Base-by-base conservation (phyloP, 2,329 filamentous ascomycete genomes). In the Thelonectria blattea region DNA sequence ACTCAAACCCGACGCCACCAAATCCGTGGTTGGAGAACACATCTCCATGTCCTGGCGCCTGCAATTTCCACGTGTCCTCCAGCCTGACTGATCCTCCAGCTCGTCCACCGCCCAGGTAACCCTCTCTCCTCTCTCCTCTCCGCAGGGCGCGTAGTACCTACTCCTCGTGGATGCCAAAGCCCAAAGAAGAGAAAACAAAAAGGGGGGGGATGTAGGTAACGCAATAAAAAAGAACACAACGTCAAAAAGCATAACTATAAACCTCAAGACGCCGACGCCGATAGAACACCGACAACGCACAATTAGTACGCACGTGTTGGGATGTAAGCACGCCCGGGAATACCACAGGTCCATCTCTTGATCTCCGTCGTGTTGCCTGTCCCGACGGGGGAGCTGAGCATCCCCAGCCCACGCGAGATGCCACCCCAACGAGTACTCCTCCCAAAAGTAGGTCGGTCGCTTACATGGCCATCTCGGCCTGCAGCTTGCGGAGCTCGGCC, bases 381-480 rank as follows among this genome's bases (percentile, higher is more conserved):
- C 51, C 18, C 42, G 30, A 24, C 56, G 56, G 45, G 45, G 48
- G 58, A 61, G 34, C 48, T 30, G 52, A 50, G 51, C 18, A 55
- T 27, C 15, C 52, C 37, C 45, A 42, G 42, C 18, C n/a, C 45
- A 37, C 50, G 30, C 45, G 18, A 63, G 67, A 24, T 69, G 63
- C 66, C 70, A 71, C 71, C 66, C 66, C 65, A 68, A 66, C 56
- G 57, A 57, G 62, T 46, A 60, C 56, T 43, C 52, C 51, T 39
- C 55, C 63, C 54, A 20, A 14, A n/a, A n/a, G n/a, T n/a, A n/a
- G 32, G 18, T 55, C 9, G 51, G 60, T 10, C 41, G 45, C 58
- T 83, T 73, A 96, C 90, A 97, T 97, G 66, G 93, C 93, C 94
- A 98, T 98, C 79, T 97, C 94, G 37, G 92, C 93, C 76, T 96